Evolutionary conservation across 2,329 filamentous ascomycete species (phyloP), one percentile per base, ranked within the genome.

Genomic region (Paraconiothyrium sp.): DNA sequence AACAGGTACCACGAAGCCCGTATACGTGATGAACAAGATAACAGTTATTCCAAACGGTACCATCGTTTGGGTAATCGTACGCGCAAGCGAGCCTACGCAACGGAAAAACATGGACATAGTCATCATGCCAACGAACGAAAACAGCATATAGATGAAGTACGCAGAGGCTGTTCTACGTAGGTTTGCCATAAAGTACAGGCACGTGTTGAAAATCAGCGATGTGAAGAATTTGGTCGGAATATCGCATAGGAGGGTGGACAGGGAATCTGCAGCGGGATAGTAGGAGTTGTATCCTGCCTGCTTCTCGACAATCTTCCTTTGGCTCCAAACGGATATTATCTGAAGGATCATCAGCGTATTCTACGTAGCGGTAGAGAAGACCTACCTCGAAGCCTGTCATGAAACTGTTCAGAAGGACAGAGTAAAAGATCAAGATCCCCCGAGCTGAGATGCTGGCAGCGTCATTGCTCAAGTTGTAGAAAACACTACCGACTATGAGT

Each of bases 271-370:
- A 7, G 89, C 92, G 0, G 93, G 92, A 71, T 94, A 92, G 70
- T 96, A 95, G 22, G 96, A 84, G 22, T 92, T 92, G 74, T 95
- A 96, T 52, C 89, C 87, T 57, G 84, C 80, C 68, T 97, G 93
- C 76, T 96, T 96, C 73, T 96, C 92, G 62, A 97, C 91, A 69
- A 96, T 95, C 1, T 90, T 90, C 30, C 93, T 35, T 8, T 89
- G 84, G n/a, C n/a, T n/a, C n/a, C n/a, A n/a, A n/a, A n/a, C 95
- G 92, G 1, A 90, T 85, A 72, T 93, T 96, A 2, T n/a, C n/a
- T 95, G 51, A 14, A 34, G n/a, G 75, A 95, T 93, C 55, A 63
- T 66, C 43, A 88, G 86, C 0, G 81, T 79, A 57, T 87, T 84
- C 13, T 84, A 82, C 0, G 78, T 81, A 16, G 47, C 9, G 16